Evolutionary conservation across 768 basidiomycete genomes (phyloP).

Genomic region (Agrocybe praecox): DNA sequence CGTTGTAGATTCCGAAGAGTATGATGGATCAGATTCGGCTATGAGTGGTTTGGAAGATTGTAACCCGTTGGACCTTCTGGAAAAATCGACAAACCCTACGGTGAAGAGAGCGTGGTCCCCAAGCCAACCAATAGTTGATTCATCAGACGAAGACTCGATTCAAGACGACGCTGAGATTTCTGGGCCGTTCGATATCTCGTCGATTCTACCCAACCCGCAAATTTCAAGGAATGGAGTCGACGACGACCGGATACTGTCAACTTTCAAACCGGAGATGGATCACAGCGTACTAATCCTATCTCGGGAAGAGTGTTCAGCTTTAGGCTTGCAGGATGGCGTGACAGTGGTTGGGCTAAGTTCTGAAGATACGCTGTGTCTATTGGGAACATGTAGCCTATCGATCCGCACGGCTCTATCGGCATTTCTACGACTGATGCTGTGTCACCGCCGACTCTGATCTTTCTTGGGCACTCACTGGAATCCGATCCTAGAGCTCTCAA

Average conservation of each 20-base stretch:
- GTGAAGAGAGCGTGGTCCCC: slow-evolving; percentile 59
- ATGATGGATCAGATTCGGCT: slow-evolving; percentile 26
- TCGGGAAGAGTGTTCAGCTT: slow-evolving; percentile 33
- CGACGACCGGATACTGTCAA: slow-evolving; percentile 38
- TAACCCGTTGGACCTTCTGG: slow-evolving; percentile 4
- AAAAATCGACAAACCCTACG: slow-evolving; percentile 7
- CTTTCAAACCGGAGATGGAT: slow-evolving; percentile 47
- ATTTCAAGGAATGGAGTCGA: neutral
- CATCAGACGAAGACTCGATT: slow-evolving; percentile 49
- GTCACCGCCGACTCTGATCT: too few relatives aligned
- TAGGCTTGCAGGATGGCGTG: slow-evolving; percentile 29
- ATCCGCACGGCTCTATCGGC: slow-evolving; percentile 65
- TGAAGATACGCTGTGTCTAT: slow-evolving; percentile 61
- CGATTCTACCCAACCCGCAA: slow-evolving; percentile 17
- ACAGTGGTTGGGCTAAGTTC: slow-evolving; percentile 46
- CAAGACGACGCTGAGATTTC: slow-evolving; percentile 13
- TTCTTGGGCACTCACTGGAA: too few relatives aligned
- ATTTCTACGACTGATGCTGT: too few relatives aligned
- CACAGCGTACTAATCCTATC: slow-evolving; percentile 50
- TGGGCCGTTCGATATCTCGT: slow-evolving; percentile 15
- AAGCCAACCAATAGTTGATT: slow-evolving; percentile 49
- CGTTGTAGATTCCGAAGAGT: slow-evolving; percentile 38
- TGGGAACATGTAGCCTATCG: slow-evolving; percentile 64
- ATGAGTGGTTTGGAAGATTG: slow-evolving; percentile 16
- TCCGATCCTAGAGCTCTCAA: too few relatives aligned